Base-by-base conservation (phyloP, 768 basidiomycete species). In the Sporobolomyces phaffii region DNA sequence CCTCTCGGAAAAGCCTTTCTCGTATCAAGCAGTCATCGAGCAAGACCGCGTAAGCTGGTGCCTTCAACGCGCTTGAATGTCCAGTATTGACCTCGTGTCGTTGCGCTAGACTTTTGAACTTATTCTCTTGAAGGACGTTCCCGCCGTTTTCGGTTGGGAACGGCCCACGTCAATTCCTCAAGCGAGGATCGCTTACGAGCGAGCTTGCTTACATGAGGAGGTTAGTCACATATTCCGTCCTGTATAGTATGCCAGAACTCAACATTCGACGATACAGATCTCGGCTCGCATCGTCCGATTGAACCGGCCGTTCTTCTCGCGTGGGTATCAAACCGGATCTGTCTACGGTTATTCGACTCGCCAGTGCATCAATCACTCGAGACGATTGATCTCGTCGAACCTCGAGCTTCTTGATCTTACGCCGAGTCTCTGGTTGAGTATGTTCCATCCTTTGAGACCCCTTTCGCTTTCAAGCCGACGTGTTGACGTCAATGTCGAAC, bases 241-340 rank as follows among this genome's bases (percentile, higher is more conserved):
- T n/a, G n/a, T n/a, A n/a, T n/a, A n/a, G n/a, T n/a, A n/a, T n/a
- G n/a, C n/a, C n/a, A n/a, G n/a, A n/a, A n/a, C n/a, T n/a, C n/a
- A n/a, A n/a, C n/a, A 9, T 38, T 38, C 38, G 38, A 24, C 14
- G 28, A 45, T 33, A 13, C 61, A 70, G 59, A 26, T 71, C n/a
- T 44, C 60, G 36, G 59, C 69, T 17, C 70, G 73, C n/a, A 52
- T 72, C 29, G 53, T 71, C 11, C 73, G 73, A 15, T 62, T 73
- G 2, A 65, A 73, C 44, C 66, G 73, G n/a, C 73, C 73, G 1
- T 47, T 69, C 26, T 61, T 69, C 47, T 57, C 54, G 1, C 66
- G 73, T 26, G 73, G 73, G 2, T 73, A 72, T 64, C 26, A 41
- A 8, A 36, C 40, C 5, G 28, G 31, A 9, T 72, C 70, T 2